Evolutionary conservation across 192 early-diverging fungal species (phyloP).

Genomic region (Pilaira anomala): DNA sequence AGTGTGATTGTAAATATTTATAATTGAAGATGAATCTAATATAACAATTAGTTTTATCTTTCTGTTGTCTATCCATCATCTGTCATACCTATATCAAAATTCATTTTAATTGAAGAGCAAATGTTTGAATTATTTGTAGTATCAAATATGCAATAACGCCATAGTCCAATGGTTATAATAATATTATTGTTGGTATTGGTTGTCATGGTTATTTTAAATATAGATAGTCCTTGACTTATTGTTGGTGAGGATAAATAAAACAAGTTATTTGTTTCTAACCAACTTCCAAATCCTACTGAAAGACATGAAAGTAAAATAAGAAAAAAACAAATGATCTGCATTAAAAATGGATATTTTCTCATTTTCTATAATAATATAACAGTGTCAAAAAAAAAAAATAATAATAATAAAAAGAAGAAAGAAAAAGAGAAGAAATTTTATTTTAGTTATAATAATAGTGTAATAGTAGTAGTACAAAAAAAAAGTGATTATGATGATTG

Average conservation of each 20-base stretch:
- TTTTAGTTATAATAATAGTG: no score
- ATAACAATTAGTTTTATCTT: background rate
- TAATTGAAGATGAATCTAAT: no score
- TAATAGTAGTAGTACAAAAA: no score
- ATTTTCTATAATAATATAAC: no score
- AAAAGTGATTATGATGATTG: no score
- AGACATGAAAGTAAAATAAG: conserved; percentile 13
- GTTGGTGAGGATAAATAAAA: background rate
- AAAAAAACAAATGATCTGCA: conserved; percentile 6
- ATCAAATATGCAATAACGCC: conserved; percentile 9
- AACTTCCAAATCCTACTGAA: background rate
- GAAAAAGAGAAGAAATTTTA: background rate
- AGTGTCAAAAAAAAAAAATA: conserved; percentile 6
- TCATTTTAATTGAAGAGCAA: conserved; percentile 10
- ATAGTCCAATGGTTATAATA: conserved; percentile 13
- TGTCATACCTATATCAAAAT: conserved; percentile 21
- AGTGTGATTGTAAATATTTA: conserved; percentile 2
- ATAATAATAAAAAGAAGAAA: background rate
- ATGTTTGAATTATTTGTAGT: background rate
- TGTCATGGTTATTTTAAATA: conserved; percentile 1
- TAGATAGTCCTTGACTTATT: background rate
- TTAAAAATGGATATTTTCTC: conserved; percentile 1
- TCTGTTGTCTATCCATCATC: background rate
- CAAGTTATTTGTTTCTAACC: conserved; percentile 10
- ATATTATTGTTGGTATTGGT: background rate